Percentiles rank a stretch among this genome's conserved stretches.
Evolutionary conservation across 176 grass and related monocot genomes (phyloP).

Genomic region (Typha latifolia): DNA sequence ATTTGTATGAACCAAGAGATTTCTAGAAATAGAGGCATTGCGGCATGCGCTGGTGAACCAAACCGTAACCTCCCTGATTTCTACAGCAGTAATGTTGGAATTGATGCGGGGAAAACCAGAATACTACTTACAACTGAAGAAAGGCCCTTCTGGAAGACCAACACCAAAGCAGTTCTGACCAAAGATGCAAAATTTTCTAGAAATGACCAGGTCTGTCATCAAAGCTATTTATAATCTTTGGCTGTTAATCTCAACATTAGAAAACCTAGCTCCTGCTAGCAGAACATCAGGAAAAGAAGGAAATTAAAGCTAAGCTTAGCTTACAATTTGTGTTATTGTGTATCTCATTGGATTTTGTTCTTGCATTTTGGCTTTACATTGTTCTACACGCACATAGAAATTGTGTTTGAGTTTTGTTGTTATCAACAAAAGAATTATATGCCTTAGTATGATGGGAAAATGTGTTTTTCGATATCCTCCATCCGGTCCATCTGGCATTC

Average conservation of each 20-base stretch:
- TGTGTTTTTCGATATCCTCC: no score
- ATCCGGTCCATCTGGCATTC: no score
- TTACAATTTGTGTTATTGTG: no score
- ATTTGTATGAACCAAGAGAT: constrained; percentile 9
- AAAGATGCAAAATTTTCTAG: constrained; percentile 19
- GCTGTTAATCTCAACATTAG: no score
- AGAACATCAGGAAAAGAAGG: no score
- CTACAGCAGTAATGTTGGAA: constrained; percentile 14
- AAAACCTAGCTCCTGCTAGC: no score
- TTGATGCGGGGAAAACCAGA: constrained; percentile 19
- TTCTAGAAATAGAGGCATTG: constrained; percentile 15
- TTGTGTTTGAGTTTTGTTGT: background rate
- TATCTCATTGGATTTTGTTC: no score
- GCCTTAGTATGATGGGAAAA: background rate
- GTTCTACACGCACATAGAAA: background rate
- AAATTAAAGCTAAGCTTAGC: no score
- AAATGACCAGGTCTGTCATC: constrained; percentile 29
- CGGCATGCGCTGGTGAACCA: constrained; percentile 1
- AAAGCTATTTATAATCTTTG: background rate
- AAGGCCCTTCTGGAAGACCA: constrained; percentile 12
- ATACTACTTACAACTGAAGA: constrained; percentile 31
- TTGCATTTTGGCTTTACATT: no score
- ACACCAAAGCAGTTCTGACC: constrained; percentile 7
- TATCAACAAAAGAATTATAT: background rate
- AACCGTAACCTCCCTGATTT: constrained; percentile 15